These are phyloP conservation scores for Casuarina glauca DNA, from an alignment of 306 rosid species.

Conservation along the genomic window DNA sequence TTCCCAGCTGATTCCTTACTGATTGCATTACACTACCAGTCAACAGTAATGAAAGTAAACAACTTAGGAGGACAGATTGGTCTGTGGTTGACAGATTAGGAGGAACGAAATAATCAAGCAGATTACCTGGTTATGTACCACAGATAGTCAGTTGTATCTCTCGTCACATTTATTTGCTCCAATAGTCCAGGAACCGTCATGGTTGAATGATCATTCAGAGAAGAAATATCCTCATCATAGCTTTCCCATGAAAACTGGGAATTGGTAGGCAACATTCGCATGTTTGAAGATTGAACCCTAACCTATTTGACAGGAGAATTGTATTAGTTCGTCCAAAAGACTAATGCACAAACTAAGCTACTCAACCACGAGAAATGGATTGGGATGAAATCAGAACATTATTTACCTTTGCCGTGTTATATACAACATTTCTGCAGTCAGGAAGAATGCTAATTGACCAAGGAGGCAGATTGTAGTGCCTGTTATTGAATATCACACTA, in stretches of 20 bases:
- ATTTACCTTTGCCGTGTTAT: constrained; percentile 86
- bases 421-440: constrained; percentile 72
- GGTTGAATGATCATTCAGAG: constrained; percentile 58
- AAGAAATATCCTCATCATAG: constrained; percentile 70
- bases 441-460: constrained; percentile 99
- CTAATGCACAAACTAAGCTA: constrained; percentile 17
- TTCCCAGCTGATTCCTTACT: background rate
- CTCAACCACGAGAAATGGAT: constrained; percentile 2
- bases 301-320: constrained; percentile 54
- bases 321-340: constrained; percentile 24
- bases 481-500: constrained; percentile 65
- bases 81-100: constrained; percentile 7
- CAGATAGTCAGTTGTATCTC: constrained; percentile 83
- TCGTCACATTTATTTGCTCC: constrained; percentile 79
- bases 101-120: background rate
- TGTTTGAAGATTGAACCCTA: constrained; percentile 60
- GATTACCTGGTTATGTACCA: constrained; percentile 95
- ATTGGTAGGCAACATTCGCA: constrained; percentile 64
- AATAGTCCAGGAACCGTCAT: constrained; percentile 62
- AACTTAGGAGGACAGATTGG: background rate
- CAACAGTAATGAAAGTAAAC: background rate
- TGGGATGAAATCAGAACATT: background rate
- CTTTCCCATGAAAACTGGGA: constrained; percentile 73
- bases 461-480: constrained; percentile 77
- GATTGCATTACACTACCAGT: background rate